These are phyloP conservation scores for sorghum (Sorghum bicolor) DNA, from an alignment of 176 grass and related monocot genomes.

Conservation along the genomic window Sorghum_bicolor_NCBIv3 NC_012873.2:52447501-52448000, in stretches of 20 bases:
- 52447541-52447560: neutral
- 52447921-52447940: neutral
- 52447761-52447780: too few species aligned
- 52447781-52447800: constrained; percentile 23
- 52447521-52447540: neutral
- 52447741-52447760: too few species aligned
- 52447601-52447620: neutral
- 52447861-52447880: neutral
- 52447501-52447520: neutral
- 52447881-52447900: neutral
- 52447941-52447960: too few species aligned
- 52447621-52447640: neutral
- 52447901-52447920: neutral
- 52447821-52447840: neutral
- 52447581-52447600: neutral
- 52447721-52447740: too few species aligned
- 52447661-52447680: neutral
- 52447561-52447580: neutral
- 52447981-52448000: too few species aligned
- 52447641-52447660: neutral
- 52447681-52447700: neutral
- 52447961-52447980: too few species aligned
- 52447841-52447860: neutral
- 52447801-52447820: neutral
- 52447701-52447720: too few species aligned